Conservation (phyloP, 345 rosid species). For the Eucalyptus brandiana region DNA sequence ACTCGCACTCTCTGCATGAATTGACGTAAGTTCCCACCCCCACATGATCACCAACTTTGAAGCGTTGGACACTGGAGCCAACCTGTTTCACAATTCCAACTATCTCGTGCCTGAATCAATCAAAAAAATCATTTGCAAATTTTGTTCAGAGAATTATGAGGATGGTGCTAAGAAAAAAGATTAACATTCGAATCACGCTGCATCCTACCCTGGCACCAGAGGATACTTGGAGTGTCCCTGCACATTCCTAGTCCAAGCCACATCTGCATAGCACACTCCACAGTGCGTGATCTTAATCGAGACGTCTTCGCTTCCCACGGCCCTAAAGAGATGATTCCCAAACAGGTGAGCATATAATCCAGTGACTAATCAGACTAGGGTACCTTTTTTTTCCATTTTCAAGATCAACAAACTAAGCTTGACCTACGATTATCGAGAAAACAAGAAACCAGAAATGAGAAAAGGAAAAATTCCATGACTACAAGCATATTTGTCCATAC, state of each 20-base stretch:
- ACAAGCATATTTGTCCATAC: no score
- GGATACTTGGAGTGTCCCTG: constrained; percentile 56
- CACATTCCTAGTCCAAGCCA: constrained; percentile 49
- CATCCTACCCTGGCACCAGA: constrained; percentile 68
- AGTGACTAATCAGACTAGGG: no score
- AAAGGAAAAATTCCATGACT: no score
- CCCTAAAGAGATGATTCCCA: no score
- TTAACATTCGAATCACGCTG: background rate
- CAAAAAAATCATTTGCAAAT: background rate
- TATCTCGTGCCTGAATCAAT: constrained; percentile 60
- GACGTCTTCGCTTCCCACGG: constrained; percentile 50
- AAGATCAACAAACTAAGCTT: no score
- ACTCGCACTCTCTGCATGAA: constrained; percentile 73
- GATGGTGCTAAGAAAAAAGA: background rate
- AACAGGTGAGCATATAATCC: no score
- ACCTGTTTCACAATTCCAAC: constrained; percentile 70
- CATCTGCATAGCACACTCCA: constrained; percentile 87
- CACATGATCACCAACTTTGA: constrained; percentile 77
- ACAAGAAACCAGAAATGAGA: no score
- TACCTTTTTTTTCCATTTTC: no score
- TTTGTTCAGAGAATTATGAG: background rate
- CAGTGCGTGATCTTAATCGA: constrained; percentile 68
- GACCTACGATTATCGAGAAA: no score
- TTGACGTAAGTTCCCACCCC: constrained; percentile 86
- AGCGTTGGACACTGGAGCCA: constrained; percentile 43